Conservation (phyloP, 345 rosid species). For the Cochlearia excelsa region DNA sequence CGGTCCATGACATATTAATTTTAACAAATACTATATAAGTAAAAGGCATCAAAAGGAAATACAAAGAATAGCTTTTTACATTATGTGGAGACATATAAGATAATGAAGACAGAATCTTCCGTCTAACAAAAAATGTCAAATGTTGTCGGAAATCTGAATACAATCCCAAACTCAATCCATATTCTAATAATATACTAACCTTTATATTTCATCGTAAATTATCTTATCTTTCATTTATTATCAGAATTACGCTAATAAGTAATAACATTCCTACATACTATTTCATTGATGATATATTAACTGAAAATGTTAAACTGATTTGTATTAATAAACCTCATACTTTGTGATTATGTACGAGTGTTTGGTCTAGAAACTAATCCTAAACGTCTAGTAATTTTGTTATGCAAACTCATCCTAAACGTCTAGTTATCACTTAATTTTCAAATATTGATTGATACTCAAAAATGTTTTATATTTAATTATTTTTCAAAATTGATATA, state of each 20-base stretch:
- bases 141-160: constrained; percentile 96
- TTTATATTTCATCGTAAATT: background rate
- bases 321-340: too few relatives aligned
- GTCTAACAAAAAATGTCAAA: constrained; percentile 38
- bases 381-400: too few relatives aligned
- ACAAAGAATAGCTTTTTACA: constrained; percentile 26
- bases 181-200: constrained; percentile 52
- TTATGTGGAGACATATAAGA: constrained; percentile 21
- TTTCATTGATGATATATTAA: too few relatives aligned
- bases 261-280: too few relatives aligned
- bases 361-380: too few relatives aligned
- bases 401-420: too few relatives aligned
- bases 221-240: constrained; percentile 1
- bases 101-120: constrained; percentile 27
- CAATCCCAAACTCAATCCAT: constrained; percentile 45
- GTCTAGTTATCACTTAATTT: too few relatives aligned
- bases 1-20: constrained; percentile 27
- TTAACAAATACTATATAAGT: background rate
- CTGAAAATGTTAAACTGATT: too few relatives aligned
- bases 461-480: too few relatives aligned
- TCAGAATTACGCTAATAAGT: background rate
- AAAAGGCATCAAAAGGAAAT: background rate
- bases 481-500: too few relatives aligned
- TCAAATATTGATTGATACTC: too few relatives aligned
- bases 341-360: too few relatives aligned